phyloP scores from a whole-genome alignment of 495 filamentous ascomycete species.

The Friedmanniomyces simplex region DNA sequence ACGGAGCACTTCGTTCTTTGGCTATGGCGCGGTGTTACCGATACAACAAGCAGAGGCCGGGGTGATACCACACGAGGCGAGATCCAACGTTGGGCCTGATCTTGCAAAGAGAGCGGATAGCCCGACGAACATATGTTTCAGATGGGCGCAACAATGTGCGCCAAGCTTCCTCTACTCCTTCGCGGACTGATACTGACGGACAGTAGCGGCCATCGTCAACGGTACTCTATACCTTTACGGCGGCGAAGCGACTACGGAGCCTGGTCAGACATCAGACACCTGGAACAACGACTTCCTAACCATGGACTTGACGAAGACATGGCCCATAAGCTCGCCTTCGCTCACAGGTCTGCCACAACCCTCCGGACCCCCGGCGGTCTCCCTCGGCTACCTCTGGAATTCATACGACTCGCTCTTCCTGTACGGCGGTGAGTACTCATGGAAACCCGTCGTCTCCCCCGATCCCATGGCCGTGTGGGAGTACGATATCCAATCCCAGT shows the following conservation, averaged over 20 bases:
- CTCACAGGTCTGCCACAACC: slow-evolving; percentile 52
- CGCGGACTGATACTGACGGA: slow-evolving; percentile 37
- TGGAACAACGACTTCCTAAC: slow-evolving; percentile 60
- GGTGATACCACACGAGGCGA: slow-evolving; percentile 20
- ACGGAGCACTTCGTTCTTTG: slow-evolving; percentile 15
- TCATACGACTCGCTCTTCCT: slow-evolving; percentile 55
- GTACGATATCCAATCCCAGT: slow-evolving; percentile 47
- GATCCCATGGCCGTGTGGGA: slow-evolving; percentile 51
- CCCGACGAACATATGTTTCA: slow-evolving; percentile 44
- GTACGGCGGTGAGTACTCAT: slow-evolving; percentile 62
- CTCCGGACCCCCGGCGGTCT: slow-evolving; percentile 56
- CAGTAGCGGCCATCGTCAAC: slow-evolving; percentile 44
- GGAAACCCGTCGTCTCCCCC: slow-evolving; percentile 44
- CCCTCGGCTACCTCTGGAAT: slow-evolving; percentile 64
- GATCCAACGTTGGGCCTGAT: background rate
- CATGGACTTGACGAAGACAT: slow-evolving; percentile 54
- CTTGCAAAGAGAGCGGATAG: slow-evolving; percentile 31
- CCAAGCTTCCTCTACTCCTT: slow-evolving; percentile 11
- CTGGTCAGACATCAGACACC: slow-evolving; percentile 38
- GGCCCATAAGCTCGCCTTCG: slow-evolving; percentile 54
- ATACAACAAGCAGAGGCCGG: slow-evolving; percentile 25
- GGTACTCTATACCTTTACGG: slow-evolving; percentile 70
- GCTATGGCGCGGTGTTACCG: slow-evolving; percentile 2
- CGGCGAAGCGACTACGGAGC: slow-evolving; percentile 44
- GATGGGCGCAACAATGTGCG: slow-evolving; percentile 58